Conservation (phyloP, 768 basidiomycete species). For the Phaeotremella fagi region DNA sequence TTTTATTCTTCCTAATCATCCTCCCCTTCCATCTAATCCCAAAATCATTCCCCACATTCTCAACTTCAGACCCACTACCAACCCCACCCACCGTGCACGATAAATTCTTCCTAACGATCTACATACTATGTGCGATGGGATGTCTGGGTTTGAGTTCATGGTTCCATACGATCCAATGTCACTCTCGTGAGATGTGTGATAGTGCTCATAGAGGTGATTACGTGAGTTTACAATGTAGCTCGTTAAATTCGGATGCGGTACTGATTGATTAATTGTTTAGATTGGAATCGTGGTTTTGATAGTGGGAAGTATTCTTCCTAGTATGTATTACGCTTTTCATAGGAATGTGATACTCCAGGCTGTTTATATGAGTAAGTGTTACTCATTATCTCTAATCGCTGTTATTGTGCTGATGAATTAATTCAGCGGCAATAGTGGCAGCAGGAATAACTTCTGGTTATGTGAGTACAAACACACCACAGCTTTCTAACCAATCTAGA, state of each 20-base stretch:
- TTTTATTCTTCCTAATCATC: slow-evolving; percentile 57
- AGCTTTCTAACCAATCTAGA: slow-evolving; percentile 57
- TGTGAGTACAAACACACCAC: slow-evolving; percentile 14
- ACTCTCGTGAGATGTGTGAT: slow-evolving; percentile 59
- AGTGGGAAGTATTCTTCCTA: slow-evolving; percentile 73
- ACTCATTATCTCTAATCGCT: slow-evolving; percentile 15
- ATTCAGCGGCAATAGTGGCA: slow-evolving; percentile 2
- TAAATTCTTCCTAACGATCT: slow-evolving; percentile 58
- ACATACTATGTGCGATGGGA: slow-evolving; percentile 65
- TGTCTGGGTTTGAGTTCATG: slow-evolving; percentile 68
- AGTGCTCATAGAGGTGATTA: slow-evolving; percentile 47
- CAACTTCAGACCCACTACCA: slow-evolving; percentile 9
- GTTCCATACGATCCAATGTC: slow-evolving; percentile 69
- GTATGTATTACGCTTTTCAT: slow-evolving; percentile 65
- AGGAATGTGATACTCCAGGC: slow-evolving; percentile 13
- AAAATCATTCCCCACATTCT: slow-evolving; percentile 22
- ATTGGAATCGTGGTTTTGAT: slow-evolving; percentile 72
- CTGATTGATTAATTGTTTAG: slow-evolving; percentile 51
- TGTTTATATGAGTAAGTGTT: slow-evolving; percentile 29
- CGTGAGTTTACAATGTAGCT: slow-evolving; percentile 49
- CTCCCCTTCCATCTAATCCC: slow-evolving; percentile 54
- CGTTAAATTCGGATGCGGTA: background rate
- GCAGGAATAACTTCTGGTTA: slow-evolving; percentile 27
- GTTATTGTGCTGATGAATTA: background rate
- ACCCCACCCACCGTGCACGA: slow-evolving; percentile 59